Evolutionary conservation across 2,329 filamentous ascomycete species (phyloP).

Genomic region (Nemania diffusa): DNA sequence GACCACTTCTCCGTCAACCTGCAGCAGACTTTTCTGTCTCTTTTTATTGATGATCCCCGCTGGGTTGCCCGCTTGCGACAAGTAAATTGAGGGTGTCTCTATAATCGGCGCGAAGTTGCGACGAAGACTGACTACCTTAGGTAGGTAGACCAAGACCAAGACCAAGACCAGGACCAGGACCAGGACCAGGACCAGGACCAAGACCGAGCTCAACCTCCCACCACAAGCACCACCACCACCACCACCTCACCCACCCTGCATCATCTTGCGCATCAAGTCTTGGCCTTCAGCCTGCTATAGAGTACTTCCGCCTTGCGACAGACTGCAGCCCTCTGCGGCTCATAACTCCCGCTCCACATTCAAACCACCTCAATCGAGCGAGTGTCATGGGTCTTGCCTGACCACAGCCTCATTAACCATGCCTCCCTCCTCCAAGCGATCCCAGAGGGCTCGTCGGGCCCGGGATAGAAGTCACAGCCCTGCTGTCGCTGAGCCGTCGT

Average conservation of each 20-base stretch:
- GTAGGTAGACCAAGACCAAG: no score
- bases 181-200: neutral
- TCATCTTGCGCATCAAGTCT: constrained; percentile 14
- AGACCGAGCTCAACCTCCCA: neutral
- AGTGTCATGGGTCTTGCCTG: constrained; percentile 41
- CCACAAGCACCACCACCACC: neutral
- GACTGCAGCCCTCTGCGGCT: neutral
- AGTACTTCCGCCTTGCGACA: constrained; percentile 2
- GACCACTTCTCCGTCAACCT: neutral
- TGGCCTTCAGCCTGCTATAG: neutral
- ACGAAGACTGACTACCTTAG: neutral
- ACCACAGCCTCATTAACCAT: constrained; percentile 42
- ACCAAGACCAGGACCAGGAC: no score
- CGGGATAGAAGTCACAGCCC: constrained; percentile 48
- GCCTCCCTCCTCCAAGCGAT: constrained; percentile 54
- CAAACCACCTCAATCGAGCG: constrained; percentile 8
- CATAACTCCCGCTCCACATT: neutral
- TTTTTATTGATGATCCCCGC: no score
- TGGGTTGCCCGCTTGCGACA: constrained; percentile 23
- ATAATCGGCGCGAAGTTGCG: constrained; percentile 7
- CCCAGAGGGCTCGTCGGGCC: constrained; percentile 51
- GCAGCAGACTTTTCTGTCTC: no score
- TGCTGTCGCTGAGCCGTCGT: constrained; percentile 60
- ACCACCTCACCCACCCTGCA: constrained; percentile 4
- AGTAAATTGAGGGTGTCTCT: neutral